Percentiles rank a stretch among this genome's conserved stretches.
These are phyloP conservation scores for Neopestalotiopsis rosae DNA, from an alignment of 2,329 filamentous ascomycete genomes.

Conservation along the genomic window DNA sequence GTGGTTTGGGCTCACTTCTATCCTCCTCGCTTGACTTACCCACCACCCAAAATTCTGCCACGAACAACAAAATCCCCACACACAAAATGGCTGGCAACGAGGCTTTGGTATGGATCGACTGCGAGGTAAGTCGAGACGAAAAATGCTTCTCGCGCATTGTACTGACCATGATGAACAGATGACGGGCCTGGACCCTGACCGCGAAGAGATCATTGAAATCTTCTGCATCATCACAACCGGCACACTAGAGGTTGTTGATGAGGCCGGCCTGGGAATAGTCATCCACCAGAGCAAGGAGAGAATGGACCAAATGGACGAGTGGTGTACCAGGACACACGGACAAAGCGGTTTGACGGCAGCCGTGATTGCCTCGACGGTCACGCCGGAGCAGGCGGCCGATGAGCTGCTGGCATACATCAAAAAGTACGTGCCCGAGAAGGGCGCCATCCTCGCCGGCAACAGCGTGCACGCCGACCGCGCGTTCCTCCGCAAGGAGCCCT, in stretches of 20 bases:
- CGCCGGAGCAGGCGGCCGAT: constrained; percentile 73
- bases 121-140: constrained; percentile 47
- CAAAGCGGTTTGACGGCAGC: constrained; percentile 80
- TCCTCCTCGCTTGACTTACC: too few relatives aligned
- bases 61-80: not conserved
- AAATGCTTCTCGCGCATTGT: not conserved
- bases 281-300: constrained; percentile 75
- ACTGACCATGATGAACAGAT: constrained; percentile 63
- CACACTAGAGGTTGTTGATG: constrained; percentile 76
- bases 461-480: constrained; percentile 88
- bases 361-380: constrained; percentile 75
- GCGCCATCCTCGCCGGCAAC: constrained; percentile 86
- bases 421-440: constrained; percentile 68
- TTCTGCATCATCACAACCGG: constrained; percentile 90
- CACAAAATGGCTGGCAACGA: constrained; percentile 22
- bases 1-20: too few relatives aligned
- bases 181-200: constrained; percentile 82
- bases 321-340: constrained; percentile 84
- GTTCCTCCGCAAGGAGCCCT: constrained; percentile 79
- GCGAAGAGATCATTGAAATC: constrained; percentile 87
- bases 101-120: constrained; percentile 37
- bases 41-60: too few relatives aligned
- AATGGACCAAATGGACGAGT: constrained; percentile 82
- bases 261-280: constrained; percentile 77
- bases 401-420: constrained; percentile 81